phyloP scores from a whole-genome alignment of 495 filamentous ascomycete species.

The Sabuloglossum arenarium region DNA sequence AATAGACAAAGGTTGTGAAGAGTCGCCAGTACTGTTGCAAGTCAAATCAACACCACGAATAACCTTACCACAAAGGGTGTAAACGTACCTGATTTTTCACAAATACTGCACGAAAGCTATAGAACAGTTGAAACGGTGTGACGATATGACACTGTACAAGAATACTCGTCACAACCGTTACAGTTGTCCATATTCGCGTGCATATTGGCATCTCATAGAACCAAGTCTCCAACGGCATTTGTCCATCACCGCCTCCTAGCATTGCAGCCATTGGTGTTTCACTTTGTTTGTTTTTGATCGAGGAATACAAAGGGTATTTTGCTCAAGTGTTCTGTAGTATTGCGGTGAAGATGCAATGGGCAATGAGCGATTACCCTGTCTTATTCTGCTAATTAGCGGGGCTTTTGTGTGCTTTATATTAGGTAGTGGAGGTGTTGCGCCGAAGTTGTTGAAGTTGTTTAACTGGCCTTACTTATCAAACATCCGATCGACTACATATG shows the following conservation, averaged over 20 bases:
- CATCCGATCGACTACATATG: background rate
- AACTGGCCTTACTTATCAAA: background rate
- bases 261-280: constrained; percentile 41
- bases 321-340: background rate
- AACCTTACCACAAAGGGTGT: background rate
- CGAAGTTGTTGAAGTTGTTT: background rate
- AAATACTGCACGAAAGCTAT: constrained; percentile 85
- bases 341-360: background rate
- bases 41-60: background rate
- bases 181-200: constrained; percentile 90
- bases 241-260: constrained; percentile 33
- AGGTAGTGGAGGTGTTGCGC: background rate
- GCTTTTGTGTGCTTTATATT: no score
- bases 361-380: no score
- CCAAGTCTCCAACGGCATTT: constrained; percentile 85
- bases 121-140: constrained; percentile 86
- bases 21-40: constrained; percentile 74
- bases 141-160: constrained; percentile 85
- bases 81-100: constrained; percentile 54
- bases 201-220: constrained; percentile 95
- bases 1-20: constrained; percentile 87
- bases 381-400: no score
- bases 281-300: background rate
- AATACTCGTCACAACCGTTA: constrained; percentile 70
- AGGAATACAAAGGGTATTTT: background rate